Percentiles rank a stretch among this genome's conserved stretches.
Evolutionary conservation across 2,329 filamentous ascomycete genomes (phyloP).

Genomic region (Xylaria sp.): DNA sequence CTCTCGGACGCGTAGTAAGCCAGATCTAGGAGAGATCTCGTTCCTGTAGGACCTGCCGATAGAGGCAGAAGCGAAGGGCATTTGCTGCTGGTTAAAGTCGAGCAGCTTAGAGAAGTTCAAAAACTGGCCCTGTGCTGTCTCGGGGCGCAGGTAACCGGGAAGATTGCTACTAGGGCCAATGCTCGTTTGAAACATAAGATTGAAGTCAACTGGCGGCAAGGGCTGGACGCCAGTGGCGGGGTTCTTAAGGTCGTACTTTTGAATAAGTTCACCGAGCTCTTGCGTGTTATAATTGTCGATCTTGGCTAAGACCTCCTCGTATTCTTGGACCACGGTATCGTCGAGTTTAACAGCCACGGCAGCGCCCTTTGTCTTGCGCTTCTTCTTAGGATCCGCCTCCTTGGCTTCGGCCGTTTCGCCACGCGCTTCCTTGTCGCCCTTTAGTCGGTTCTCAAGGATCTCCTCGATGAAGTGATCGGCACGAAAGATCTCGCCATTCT

Average conservation of each 20-base stretch:
- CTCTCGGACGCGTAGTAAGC: constrained; percentile 91
- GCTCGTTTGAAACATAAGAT: constrained; percentile 86
- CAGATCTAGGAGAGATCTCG: constrained; percentile 92
- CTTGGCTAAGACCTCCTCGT: constrained; percentile 86
- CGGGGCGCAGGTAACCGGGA: constrained; percentile 84
- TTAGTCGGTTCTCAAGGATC: constrained; percentile 83
- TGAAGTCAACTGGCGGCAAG: constrained; percentile 85
- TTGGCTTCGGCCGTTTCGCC: constrained; percentile 80
- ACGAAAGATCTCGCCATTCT: constrained; percentile 94
- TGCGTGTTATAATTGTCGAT: constrained; percentile 95
- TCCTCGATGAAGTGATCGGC: constrained; percentile 97
- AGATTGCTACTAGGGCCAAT: constrained; percentile 92
- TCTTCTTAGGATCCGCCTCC: constrained; percentile 71
- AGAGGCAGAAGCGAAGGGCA: constrained; percentile 96
- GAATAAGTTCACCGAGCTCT: constrained; percentile 85
- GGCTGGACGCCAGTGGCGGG: constrained; percentile 79
- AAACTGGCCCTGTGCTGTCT: constrained; percentile 98
- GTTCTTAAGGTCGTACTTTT: constrained; percentile 89
- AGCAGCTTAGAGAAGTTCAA: constrained; percentile 95
- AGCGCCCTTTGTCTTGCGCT: constrained; percentile 88
- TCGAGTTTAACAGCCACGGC: constrained; percentile 83
- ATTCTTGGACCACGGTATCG: constrained; percentile 84
- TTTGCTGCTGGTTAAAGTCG: constrained; percentile 91
- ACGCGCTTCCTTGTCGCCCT: constrained; percentile 90
- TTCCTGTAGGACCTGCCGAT: constrained; percentile 99